A percentile compares a stretch with the other conserved stretches of the same genome.
Evolutionary conservation across 75 land plant species (phyloP).

Genomic region (Chamaecyparis obtusa): DNA sequence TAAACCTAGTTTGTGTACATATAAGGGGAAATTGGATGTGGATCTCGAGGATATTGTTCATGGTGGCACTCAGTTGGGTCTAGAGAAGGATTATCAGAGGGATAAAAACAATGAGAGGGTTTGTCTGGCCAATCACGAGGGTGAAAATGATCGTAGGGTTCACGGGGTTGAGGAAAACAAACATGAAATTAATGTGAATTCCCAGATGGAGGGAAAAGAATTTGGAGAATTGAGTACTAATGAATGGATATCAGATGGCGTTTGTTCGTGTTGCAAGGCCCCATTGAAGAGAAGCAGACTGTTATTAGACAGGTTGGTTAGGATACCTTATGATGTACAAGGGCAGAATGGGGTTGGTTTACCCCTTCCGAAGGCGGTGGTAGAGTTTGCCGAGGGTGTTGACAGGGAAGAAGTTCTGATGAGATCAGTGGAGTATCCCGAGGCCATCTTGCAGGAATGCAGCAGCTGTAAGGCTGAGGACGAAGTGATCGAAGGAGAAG

Average conservation of each 20-base stretch:
- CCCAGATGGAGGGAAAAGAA: slow-evolving; percentile 6
- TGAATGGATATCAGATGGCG: background rate
- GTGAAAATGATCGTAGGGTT: slow-evolving; percentile 1
- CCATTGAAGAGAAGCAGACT: slow-evolving; percentile 17
- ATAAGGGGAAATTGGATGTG: slow-evolving; percentile 33
- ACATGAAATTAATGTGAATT: background rate
- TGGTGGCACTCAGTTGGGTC: background rate
- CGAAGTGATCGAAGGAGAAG: background rate
- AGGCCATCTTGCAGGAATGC: background rate
- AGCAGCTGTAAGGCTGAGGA: background rate
- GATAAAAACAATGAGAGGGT: background rate
- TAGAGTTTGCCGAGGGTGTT: background rate
- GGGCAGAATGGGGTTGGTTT: background rate
- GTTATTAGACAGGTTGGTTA: background rate
- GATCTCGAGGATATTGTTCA: slow-evolving; percentile 15
- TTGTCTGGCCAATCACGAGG: background rate
- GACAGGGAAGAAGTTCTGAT: background rate
- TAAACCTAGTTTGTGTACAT: slow-evolving; percentile 34
- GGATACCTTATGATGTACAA: background rate
- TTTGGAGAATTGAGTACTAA: background rate
- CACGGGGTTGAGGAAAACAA: background rate
- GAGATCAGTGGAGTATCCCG: slow-evolving; percentile 6
- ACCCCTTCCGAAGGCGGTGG: background rate
- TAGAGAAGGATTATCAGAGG: background rate
- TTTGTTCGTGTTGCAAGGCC: slow-evolving; percentile 48